Percentiles rank a stretch among this genome's conserved stretches.
phyloP scores from a whole-genome alignment of 495 filamentous ascomycete species.

The Daldinia loculata region DNA sequence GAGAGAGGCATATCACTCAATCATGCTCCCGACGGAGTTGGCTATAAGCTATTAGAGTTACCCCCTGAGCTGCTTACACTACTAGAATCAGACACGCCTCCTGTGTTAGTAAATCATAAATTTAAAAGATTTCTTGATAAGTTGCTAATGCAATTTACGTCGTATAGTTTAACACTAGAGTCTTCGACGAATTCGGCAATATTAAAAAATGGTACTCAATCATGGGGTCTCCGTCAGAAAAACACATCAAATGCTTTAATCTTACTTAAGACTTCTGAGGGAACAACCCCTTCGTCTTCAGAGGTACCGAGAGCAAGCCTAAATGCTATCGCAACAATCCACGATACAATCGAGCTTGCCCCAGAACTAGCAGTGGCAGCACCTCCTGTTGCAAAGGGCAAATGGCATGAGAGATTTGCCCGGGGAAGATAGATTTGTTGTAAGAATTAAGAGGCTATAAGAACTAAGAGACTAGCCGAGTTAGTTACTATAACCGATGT shows the following conservation, averaged over 20 bases:
- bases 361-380: constrained; percentile 49
- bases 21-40: constrained; percentile 66
- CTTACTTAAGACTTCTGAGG: constrained; percentile 63
- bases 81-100: constrained; percentile 67
- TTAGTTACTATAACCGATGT: too few relatives aligned
- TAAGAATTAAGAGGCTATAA: neutral
- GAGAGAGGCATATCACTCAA: constrained; percentile 69
- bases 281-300: constrained; percentile 20
- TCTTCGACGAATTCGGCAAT: constrained; percentile 71
- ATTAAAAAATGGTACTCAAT: constrained; percentile 73
- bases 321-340: constrained; percentile 72
- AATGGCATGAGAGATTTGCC: constrained; percentile 91
- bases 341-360: constrained; percentile 76
- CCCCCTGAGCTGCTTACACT: constrained; percentile 75
- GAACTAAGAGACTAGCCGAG: neutral
- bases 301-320: constrained; percentile 56
- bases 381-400: constrained; percentile 65
- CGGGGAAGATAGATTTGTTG: constrained; percentile 47
- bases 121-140: neutral
- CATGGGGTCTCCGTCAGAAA: constrained; percentile 85
- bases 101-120: constrained; percentile 58
- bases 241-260: constrained; percentile 90
- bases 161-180: constrained; percentile 71
- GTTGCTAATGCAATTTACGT: constrained; percentile 3
- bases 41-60: constrained; percentile 82